phyloP scores from a whole-genome alignment of 1,284 basidiomycete genomes.

The Irpex lacteus region DNA sequence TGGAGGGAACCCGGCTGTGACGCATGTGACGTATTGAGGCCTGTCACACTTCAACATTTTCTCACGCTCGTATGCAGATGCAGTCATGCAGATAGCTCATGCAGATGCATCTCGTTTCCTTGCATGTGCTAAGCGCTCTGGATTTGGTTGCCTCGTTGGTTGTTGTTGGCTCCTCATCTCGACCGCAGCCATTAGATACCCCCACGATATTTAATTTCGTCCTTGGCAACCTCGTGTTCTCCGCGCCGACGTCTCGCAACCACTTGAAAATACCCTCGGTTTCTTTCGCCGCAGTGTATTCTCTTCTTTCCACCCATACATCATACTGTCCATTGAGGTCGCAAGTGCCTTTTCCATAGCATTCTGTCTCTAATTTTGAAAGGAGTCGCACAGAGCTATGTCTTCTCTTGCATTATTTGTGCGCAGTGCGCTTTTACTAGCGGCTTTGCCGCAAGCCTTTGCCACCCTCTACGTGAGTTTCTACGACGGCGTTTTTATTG shows the following conservation, averaged over 20 bases:
- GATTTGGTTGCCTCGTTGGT: not conserved
- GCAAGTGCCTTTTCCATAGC: not conserved
- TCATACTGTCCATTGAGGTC: not conserved
- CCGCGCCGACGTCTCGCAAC: not conserved
- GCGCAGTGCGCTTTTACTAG: not conserved
- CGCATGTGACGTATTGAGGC: too few relatives aligned
- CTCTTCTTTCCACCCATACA: not conserved
- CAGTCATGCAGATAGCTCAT: too few relatives aligned
- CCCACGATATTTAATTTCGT: not conserved
- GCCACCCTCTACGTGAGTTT: not conserved
- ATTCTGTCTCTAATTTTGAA: not conserved
- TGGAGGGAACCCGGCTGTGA: too few relatives aligned
- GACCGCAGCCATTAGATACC: not conserved
- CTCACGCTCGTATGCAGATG: too few relatives aligned
- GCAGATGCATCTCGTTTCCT: too few relatives aligned
- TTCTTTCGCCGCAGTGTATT: not conserved
- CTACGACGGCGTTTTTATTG: not conserved
- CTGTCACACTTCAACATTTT: too few relatives aligned
- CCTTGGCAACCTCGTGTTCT: constrained; percentile 1
- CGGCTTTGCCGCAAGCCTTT: not conserved
- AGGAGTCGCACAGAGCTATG: not conserved
- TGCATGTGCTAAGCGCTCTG: not conserved
- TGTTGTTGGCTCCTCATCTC: not conserved
- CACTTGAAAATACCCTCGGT: not conserved
- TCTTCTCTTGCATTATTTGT: not conserved